Conservation (phyloP, 441 rosid genomes). For the Pelargonium myrrhifolium region DNA sequence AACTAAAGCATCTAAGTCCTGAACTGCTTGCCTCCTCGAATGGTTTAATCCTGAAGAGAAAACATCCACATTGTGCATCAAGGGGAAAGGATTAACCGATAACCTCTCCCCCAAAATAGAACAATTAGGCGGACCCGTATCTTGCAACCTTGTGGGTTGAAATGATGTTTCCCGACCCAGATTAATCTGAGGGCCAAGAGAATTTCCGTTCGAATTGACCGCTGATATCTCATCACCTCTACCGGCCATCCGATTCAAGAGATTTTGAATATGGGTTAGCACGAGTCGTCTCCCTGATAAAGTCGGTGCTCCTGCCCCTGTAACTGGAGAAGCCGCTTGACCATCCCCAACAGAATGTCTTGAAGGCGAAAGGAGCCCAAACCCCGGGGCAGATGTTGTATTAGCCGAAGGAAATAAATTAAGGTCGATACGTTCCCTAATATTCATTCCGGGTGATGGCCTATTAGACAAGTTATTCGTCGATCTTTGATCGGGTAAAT, state of each 20-base stretch:
- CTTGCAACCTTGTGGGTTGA: constrained; percentile 35
- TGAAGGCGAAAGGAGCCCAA: constrained; percentile 55
- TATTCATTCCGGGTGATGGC: constrained; percentile 29
- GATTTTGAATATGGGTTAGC: constrained; percentile 70
- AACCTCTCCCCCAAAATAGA: constrained; percentile 36
- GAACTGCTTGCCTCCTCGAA: constrained; percentile 34
- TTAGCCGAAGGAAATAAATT: constrained; percentile 47
- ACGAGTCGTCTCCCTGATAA: constrained; percentile 69
- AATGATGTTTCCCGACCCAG: constrained; percentile 34
- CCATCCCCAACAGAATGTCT: constrained; percentile 48
- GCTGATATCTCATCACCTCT: constrained; percentile 39
- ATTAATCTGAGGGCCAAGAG: constrained; percentile 34
- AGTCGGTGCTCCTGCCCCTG: constrained; percentile 72
- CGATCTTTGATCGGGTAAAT: constrained; percentile 48
- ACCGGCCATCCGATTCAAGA: constrained; percentile 45
- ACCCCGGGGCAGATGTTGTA: constrained; percentile 33
- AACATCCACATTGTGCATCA: constrained; percentile 36
- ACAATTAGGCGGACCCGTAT: constrained; percentile 22
- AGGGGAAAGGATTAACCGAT: constrained; percentile 32
- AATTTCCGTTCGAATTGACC: constrained; percentile 33
- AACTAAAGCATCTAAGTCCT: constrained; percentile 25
- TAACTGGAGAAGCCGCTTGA: constrained; percentile 47
- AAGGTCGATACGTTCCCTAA: constrained; percentile 44
- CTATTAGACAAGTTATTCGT: constrained; percentile 34
- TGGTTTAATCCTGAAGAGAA: constrained; percentile 33